phyloP scores from a whole-genome alignment of 2,329 filamentous ascomycete genomes.

The Colletotrichum destructivum region DNA sequence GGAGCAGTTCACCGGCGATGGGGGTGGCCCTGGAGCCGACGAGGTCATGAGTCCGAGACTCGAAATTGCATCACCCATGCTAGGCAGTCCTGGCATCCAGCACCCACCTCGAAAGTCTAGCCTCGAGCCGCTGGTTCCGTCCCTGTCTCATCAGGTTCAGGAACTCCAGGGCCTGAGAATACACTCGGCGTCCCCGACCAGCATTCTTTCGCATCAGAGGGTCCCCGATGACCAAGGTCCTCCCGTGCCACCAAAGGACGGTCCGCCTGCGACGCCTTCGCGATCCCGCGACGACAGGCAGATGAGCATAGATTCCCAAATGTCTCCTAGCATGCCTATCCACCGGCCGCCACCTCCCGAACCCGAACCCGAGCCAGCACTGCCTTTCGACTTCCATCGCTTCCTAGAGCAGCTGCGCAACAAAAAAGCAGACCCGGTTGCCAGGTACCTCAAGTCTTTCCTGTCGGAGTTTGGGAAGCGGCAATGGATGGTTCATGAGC shows the following conservation, averaged over 20 bases:
- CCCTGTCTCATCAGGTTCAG: constrained; percentile 64
- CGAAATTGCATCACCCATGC: constrained; percentile 84
- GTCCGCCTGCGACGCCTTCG: constrained; percentile 59
- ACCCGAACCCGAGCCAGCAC: constrained; percentile 82
- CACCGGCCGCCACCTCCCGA: constrained; percentile 80
- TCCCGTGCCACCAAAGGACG: constrained; percentile 74
- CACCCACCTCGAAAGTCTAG: constrained; percentile 91
- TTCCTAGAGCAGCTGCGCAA: constrained; percentile 97
- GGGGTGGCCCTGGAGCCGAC: constrained; percentile 79
- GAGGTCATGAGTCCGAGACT: constrained; percentile 94
- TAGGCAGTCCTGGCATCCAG: constrained; percentile 71
- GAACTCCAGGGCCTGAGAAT: constrained; percentile 62
- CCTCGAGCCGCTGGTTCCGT: constrained; percentile 78
- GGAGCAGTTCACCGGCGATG: constrained; percentile 89
- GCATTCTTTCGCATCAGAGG: constrained; percentile 55
- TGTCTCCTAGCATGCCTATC: constrained; percentile 65
- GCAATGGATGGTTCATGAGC: constrained; percentile 99
- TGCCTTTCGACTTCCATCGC: constrained; percentile 97
- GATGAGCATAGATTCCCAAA: constrained; percentile 52
- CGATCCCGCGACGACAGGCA: constrained; percentile 57
- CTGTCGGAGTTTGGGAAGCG: constrained; percentile 95
- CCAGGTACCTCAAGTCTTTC: constrained; percentile 95
- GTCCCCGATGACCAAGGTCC: constrained; percentile 64
- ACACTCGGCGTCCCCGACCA: constrained; percentile 54
- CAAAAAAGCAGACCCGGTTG: constrained; percentile 97